phyloP scores from a whole-genome alignment of 83 land plant species.

The Thuja plicata region DNA sequence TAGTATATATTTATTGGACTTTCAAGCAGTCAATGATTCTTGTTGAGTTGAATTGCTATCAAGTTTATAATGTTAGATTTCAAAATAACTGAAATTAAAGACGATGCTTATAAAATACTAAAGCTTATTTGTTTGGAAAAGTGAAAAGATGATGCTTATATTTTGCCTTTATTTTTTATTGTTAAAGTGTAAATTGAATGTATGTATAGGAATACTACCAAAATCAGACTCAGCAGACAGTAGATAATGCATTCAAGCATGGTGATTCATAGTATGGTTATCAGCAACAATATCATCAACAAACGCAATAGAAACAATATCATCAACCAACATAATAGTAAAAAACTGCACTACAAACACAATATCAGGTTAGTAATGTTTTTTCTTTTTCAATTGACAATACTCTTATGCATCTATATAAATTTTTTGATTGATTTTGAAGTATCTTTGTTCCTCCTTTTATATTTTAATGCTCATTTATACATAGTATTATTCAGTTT shows the following conservation, averaged over 20 bases:
- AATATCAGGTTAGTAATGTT: conserved; percentile 3
- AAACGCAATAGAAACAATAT: conserved; percentile 1
- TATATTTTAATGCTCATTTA: neutral
- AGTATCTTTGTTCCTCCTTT: neutral
- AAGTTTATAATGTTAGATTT: neutral
- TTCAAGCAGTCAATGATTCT: neutral
- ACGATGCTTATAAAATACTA: too few relatives aligned
- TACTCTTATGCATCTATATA: neutral
- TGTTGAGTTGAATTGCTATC: neutral
- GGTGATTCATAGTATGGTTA: conserved; percentile 1
- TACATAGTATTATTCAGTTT: too few relatives aligned
- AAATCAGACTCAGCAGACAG: neutral
- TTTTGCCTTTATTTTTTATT: too few relatives aligned
- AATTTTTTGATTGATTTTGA: neutral
- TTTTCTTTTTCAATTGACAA: neutral
- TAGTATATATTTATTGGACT: neutral
- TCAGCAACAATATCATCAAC: conserved; percentile 9
- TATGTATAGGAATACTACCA: conserved; percentile 3
- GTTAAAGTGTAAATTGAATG: neutral
- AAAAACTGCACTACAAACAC: conserved; percentile 4
- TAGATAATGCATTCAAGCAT: neutral
- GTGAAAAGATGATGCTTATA: too few relatives aligned
- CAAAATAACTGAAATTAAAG: too few relatives aligned
- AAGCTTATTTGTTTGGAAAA: neutral
- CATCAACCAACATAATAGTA: conserved; percentile 7